Percentiles rank a stretch among this genome's conserved stretches.
Conservation (phyloP, 2,329 filamentous ascomycete genomes). For the Ophiosphaerella narmari region DNA sequence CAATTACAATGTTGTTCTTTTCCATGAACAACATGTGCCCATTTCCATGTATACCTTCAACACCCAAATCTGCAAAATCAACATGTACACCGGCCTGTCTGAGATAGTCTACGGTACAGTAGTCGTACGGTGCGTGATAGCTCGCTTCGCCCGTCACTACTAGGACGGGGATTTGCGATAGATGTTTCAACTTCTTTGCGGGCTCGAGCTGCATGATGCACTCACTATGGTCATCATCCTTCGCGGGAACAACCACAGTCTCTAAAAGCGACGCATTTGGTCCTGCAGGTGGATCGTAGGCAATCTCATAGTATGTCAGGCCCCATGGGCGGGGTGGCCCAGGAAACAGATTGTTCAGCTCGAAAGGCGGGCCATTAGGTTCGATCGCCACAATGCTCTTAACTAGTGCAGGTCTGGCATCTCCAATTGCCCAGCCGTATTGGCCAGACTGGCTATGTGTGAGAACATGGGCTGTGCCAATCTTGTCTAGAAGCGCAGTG, state of each 20-base stretch:
- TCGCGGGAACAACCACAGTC: conserved; percentile 24
- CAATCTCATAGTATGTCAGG: conserved; percentile 38
- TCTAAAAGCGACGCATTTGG: conserved; percentile 24
- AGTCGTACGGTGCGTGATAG: conserved; percentile 60
- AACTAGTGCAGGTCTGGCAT: conserved; percentile 55
- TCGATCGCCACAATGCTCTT: conserved; percentile 58
- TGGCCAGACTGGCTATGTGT: conserved; percentile 57
- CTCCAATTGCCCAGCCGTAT: conserved; percentile 55
- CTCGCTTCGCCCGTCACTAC: conserved; percentile 60
- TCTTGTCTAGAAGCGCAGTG: conserved; percentile 49
- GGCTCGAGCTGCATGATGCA: conserved; percentile 49
- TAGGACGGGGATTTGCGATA: conserved; percentile 55
- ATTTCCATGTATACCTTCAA: conserved; percentile 68
- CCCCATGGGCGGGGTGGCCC: conserved; percentile 39
- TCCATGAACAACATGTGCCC: conserved; percentile 43
- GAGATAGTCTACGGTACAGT: conserved; percentile 59
- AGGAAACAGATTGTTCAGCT: neutral
- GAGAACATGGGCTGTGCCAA: conserved; percentile 52
- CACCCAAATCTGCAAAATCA: conserved; percentile 42
- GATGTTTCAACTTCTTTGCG: conserved; percentile 53
- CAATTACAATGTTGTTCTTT: conserved; percentile 35
- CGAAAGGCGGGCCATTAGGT: conserved; percentile 57
- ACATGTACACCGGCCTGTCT: conserved; percentile 47
- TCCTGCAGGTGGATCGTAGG: conserved; percentile 40
- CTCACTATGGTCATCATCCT: conserved; percentile 30